Percentiles rank a stretch among this genome's conserved stretches.
These are phyloP conservation scores for Fonsecaea multimorphosa DNA, from an alignment of 2,329 filamentous ascomycete genomes.

Conservation along the genomic window DNA sequence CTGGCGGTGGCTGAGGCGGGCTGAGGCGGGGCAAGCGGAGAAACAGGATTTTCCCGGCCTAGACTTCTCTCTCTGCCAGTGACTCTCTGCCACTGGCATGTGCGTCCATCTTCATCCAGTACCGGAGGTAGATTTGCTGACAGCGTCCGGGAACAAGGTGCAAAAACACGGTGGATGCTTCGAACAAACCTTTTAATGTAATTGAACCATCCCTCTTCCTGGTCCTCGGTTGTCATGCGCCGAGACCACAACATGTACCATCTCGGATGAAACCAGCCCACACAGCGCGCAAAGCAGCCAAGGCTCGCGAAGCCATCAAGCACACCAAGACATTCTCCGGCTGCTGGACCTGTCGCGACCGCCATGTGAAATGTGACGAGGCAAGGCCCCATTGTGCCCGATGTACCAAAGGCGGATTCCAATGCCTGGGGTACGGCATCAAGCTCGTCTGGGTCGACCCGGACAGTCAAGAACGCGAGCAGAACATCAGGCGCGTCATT, in stretches of 20 bases:
- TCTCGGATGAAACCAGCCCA: conserved; percentile 25
- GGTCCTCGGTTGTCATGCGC: neutral
- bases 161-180: neutral
- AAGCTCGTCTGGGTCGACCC: conserved; percentile 35
- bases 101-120: neutral
- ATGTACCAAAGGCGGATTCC: conserved; percentile 42
- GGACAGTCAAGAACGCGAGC: conserved; percentile 32
- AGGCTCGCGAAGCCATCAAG: conserved; percentile 30
- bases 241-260: conserved; percentile 14
- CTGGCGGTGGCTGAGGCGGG: too few relatives aligned
- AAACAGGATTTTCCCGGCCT: neutral
- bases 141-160: neutral
- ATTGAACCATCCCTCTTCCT: neutral
- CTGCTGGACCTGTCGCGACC: conserved; percentile 35
- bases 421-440: conserved; percentile 42
- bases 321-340: conserved; percentile 36
- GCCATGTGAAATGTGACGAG: conserved; percentile 43
- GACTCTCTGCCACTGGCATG: neutral
- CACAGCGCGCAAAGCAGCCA: conserved; percentile 21
- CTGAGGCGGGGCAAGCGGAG: neutral
- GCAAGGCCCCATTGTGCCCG: conserved; percentile 38
- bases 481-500: conserved; percentile 34
- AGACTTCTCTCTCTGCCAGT: neutral
- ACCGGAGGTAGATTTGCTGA: neutral
- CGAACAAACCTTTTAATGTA: neutral